Evolutionary conservation across 805 yeast genomes (phyloP).

Genomic region (Candida loeiensis): DNA sequence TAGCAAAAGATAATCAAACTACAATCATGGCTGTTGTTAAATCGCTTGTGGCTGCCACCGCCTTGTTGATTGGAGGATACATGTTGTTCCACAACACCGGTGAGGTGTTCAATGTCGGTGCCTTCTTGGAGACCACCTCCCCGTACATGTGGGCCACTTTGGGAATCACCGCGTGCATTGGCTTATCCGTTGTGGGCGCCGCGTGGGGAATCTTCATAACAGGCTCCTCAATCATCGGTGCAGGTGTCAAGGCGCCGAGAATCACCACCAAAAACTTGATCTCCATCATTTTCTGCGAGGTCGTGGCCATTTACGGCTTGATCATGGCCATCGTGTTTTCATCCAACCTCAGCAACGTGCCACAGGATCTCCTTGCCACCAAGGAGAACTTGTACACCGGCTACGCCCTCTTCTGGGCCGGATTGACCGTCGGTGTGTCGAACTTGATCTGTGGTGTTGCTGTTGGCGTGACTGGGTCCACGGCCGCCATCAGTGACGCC

Average conservation of each 20-base stretch:
- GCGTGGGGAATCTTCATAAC: constrained; percentile 99
- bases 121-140: constrained; percentile 76
- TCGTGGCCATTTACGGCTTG: constrained; percentile 96
- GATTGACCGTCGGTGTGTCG: constrained; percentile 89
- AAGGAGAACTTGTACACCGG: constrained; percentile 91
- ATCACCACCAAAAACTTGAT: constrained; percentile 96
- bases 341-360: constrained; percentile 73
- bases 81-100: constrained; percentile 90
- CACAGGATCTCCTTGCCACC: constrained; percentile 61
- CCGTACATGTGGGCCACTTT: constrained; percentile 97
- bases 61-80: constrained; percentile 46
- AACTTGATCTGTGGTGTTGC: constrained; percentile 95
- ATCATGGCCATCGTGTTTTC: constrained; percentile 97
- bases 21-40: constrained; percentile 12
- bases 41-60: constrained; percentile 29
- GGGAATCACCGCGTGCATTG: constrained; percentile 89
- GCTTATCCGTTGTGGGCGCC: constrained; percentile 93
- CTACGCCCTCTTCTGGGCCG: constrained; percentile 96
- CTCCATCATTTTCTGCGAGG: constrained; percentile 97
- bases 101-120: constrained; percentile 87
- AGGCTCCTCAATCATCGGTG: constrained; percentile 92
- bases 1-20: constrained; percentile 1
- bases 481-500: constrained; percentile 98
- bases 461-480: constrained; percentile 95
- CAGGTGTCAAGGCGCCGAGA: constrained; percentile 97